These are phyloP conservation scores for Colletotrichum sp. DNA, from an alignment of 2,329 filamentous ascomycete genomes.

Conservation along the genomic window DNA sequence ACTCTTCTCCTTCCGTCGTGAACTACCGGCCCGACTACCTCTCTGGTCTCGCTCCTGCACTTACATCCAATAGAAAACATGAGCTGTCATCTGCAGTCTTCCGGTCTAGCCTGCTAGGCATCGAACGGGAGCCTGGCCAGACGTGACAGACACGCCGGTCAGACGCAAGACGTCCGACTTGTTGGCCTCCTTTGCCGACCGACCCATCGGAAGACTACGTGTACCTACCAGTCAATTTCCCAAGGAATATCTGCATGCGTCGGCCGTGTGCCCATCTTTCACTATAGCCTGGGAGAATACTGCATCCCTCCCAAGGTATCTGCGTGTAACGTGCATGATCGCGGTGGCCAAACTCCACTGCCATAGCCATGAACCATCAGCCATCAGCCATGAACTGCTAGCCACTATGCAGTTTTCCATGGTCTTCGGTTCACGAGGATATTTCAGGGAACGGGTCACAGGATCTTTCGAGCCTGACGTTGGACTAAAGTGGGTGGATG, in stretches of 20 bases:
- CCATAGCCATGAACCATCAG: neutral
- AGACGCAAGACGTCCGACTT: neutral
- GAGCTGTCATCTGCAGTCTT: conserved; percentile 4
- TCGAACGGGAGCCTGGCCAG: neutral
- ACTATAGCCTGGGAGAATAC: neutral
- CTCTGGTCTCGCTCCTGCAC: neutral
- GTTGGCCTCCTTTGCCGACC: neutral
- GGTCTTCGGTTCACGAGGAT: neutral
- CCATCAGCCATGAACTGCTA: neutral
- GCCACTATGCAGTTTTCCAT: neutral
- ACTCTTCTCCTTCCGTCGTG: neutral
- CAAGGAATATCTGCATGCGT: neutral
- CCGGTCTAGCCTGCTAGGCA: neutral
- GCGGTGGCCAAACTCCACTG: neutral
- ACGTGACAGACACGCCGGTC: neutral
- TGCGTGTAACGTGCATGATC: neutral
- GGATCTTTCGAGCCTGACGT: neutral
- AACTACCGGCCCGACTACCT: neutral
- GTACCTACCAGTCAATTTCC: neutral
- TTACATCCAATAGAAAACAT: neutral
- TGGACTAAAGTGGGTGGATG: neutral
- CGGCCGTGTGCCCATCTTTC: neutral
- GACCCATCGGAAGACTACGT: neutral
- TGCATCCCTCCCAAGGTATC: neutral
- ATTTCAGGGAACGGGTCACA: neutral